phyloP scores from a whole-genome alignment of 345 rosid genomes.

The Hypericum androsaemum region DNA sequence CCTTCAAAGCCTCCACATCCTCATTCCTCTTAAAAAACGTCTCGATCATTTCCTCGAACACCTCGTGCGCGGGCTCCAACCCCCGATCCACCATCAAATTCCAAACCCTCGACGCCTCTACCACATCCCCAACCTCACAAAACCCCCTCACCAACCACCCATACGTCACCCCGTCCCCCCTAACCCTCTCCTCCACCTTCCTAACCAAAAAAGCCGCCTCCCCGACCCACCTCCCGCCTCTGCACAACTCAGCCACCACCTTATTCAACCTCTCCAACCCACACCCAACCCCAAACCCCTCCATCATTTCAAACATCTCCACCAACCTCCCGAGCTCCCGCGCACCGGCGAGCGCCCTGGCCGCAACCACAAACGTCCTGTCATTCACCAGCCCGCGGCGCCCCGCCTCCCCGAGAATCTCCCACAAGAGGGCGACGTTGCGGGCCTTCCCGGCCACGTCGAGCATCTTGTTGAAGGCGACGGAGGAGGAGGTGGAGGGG shows the following conservation, averaged over 20 bases:
- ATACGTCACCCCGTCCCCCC: conserved; percentile 44
- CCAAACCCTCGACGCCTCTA: conserved; percentile 73
- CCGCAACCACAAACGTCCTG: conserved; percentile 54
- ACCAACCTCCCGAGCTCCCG: conserved; percentile 71
- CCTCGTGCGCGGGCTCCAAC: conserved; percentile 39
- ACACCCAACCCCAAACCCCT: conserved; percentile 41
- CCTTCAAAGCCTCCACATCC: conserved; percentile 51
- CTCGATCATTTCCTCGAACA: conserved; percentile 55
- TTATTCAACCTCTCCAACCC: conserved; percentile 41
- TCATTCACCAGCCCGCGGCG: conserved; percentile 41
- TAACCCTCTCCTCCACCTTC: conserved; percentile 47
- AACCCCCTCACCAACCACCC: conserved; percentile 55
- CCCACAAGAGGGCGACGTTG: conserved; percentile 75
- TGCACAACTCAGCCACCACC: conserved; percentile 44
- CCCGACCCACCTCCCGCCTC: conserved; percentile 34
- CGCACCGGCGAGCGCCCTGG: conserved; percentile 50
- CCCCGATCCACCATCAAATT: conserved; percentile 72
- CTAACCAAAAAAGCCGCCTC: conserved; percentile 56
- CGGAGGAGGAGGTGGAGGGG: conserved; percentile 33
- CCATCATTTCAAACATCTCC: conserved; percentile 56
- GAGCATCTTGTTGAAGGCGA: conserved; percentile 60
- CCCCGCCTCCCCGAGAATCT: conserved; percentile 36
- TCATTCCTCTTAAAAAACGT: conserved; percentile 50
- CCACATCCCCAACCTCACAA: conserved; percentile 55
- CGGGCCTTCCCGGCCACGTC: conserved; percentile 51